phyloP scores from a whole-genome alignment of 331 rosid genomes.

The Rhamnella rubrinervis region DNA sequence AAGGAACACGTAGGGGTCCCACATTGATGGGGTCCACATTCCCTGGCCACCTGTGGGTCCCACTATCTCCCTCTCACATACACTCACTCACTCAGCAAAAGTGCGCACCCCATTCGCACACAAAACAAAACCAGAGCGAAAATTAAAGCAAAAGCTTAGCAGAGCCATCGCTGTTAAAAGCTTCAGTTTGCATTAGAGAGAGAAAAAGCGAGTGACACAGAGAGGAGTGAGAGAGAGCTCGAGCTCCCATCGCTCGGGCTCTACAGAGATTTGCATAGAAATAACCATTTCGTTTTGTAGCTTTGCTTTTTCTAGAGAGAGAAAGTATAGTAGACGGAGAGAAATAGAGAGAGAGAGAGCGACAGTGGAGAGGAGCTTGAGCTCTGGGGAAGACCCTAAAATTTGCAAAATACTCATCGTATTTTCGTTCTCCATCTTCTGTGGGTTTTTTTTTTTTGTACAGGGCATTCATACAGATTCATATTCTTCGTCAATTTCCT shows the following conservation, averaged over 20 bases:
- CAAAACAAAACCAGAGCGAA: conserved; percentile 5
- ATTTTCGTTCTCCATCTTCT: not conserved
- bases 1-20: conserved; percentile 55
- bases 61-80: conserved; percentile 19
- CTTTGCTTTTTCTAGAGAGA: not conserved
- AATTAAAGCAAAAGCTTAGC: conserved; percentile 22
- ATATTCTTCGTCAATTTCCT: conserved; percentile 3
- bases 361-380: not conserved
- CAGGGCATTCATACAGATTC: not conserved
- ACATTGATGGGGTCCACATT: conserved; percentile 9
- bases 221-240: conserved; percentile 8
- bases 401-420: not conserved
- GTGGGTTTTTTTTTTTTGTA: not conserved
- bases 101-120: conserved; percentile 29
- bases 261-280: not conserved
- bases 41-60: conserved; percentile 9
- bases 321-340: not conserved
- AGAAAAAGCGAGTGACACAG: conserved; percentile 4
- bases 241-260: conserved; percentile 9
- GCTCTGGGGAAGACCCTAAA: conserved; percentile 23
- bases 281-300: conserved; percentile 1
- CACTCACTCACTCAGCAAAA: conserved; percentile 25
- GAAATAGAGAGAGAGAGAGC: not conserved
- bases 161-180: not conserved
- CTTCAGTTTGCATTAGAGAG: not conserved